These are phyloP conservation scores for Leccinum incarnatum DNA, from an alignment of 768 basidiomycete genomes.

Conservation along the genomic window DNA sequence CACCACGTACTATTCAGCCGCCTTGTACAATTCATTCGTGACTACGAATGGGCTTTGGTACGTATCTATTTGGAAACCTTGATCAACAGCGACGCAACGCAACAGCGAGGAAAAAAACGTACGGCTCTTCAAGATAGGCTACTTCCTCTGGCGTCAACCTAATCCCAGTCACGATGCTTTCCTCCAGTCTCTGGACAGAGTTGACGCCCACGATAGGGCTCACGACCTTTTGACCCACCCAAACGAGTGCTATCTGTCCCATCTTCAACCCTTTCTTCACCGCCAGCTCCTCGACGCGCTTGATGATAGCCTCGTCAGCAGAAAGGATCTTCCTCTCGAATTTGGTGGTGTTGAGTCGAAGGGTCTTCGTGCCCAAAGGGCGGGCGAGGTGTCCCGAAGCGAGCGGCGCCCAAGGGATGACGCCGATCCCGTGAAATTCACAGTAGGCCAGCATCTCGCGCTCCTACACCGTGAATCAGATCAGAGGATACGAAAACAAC, in stretches of 20 bases:
- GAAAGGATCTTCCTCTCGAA: conserved; percentile 25
- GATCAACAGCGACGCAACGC: neutral
- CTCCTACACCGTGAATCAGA: conserved; percentile 30
- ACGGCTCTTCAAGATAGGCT: conserved; percentile 32
- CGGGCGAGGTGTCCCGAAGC: conserved; percentile 38
- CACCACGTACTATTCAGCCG: too few relatives aligned
- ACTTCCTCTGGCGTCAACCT: conserved; percentile 31
- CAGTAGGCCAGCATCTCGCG: conserved; percentile 45
- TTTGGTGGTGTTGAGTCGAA: conserved; percentile 13
- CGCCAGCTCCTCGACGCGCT: conserved; percentile 41
- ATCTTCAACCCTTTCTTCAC: conserved; percentile 40
- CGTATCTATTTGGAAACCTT: conserved; percentile 15
- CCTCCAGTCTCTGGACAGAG: conserved; percentile 30
- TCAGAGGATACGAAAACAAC: too few relatives aligned
- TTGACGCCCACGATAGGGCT: conserved; percentile 45
- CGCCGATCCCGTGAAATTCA: conserved; percentile 46
- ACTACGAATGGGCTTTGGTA: conserved; percentile 18
- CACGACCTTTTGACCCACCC: conserved; percentile 39
- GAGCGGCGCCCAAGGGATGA: conserved; percentile 52
- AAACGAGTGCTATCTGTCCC: conserved; percentile 46
- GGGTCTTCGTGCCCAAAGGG: conserved; percentile 30
- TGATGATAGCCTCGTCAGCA: conserved; percentile 35
- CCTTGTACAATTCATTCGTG: conserved; percentile 5
- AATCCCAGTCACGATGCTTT: conserved; percentile 27
- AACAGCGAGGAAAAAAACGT: neutral